Evolutionary conservation across 1,139 yeast genomes (phyloP), one percentile per base, ranked within the genome.

Genomic region (Diutina scorzettiae): DNA sequence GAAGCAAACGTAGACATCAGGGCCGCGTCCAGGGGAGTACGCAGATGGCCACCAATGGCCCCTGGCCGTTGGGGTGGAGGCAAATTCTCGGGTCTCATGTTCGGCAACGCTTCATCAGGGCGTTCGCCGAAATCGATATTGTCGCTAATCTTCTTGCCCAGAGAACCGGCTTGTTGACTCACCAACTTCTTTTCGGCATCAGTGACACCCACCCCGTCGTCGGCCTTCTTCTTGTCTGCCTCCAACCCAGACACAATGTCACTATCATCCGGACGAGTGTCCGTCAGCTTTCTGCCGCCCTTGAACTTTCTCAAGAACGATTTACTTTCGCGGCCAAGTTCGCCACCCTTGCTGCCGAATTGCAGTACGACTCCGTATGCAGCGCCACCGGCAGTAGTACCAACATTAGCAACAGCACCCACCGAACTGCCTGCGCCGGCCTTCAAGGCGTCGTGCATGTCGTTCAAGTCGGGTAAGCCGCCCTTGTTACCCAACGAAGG

Each of bases 401-500:
- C 66, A 36, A 62, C 64, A 17, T 63, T 66, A 34, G 56, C 49
- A 9, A 52, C 54, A 12, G 58, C 71, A 25, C 57, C 57, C 19
- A 59, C 67, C 27, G 68, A 73, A 23, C 67, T 63, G 6, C 59
- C 62, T 3, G 67, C 71, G 28, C 59, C 75, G 12, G 69, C 67
- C 52, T 71, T 71, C 51, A 70, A 51, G 24, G 62, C 69, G 31
- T 67, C 71, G 6, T 72, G 59, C 25, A 73, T 60, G 12, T 60
- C 58, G 23, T 63, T 59, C 41, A 73, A 50, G 41, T 62, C 66
- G 30, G 71, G 71, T 46, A 67, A 61, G 23, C 73, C 71, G 41
- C 63, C 57, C 16, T 60, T 59, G 14, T 60, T 47, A 27, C 64
- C 67, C 43, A 80, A 59, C 43, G 63, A 60, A 19, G 89, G 86